Evolutionary conservation across 345 rosid genomes (phyloP), one percentile per base, ranked within the genome.

Genomic region (Toxicodendron radicans): DNA sequence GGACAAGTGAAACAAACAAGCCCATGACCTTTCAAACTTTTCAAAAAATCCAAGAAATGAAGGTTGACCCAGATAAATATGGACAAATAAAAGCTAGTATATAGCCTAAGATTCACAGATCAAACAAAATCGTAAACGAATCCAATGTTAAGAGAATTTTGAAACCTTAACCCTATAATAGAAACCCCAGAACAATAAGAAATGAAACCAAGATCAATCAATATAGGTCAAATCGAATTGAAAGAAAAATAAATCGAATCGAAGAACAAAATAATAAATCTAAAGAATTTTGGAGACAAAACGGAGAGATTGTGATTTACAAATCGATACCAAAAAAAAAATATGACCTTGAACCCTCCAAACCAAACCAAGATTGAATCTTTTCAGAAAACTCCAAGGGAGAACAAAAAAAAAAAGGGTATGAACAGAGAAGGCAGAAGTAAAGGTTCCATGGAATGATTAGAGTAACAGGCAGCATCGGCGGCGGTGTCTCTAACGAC

Each of bases 131-230:
- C 68, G 11, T 24, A 21, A 0, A 12, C 13, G 45, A 78, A 76
- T 65, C 71, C 53, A 72, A 21, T 45, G 65, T 20, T n/a, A n/a
- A 1, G 10, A 13, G 48, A 38, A 30, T 54, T 30, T 21, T 1
- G 30, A 79, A 81, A 75, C 85, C 85, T 84, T 76, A 83, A 79
- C 83, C 88, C 83, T 85, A 80, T 76, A 80, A 75, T 68, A 13
- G 62, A 58, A 78, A 45, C 17, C 2, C 20, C 33, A 45, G 5
- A 2, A 68, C 70, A 57, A 63, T 35, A 3, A 58, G 0, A 2
- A 60, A 32, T 3, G 45, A 61, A 72, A 64, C 13, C 16, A 51
- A 66, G 65, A 68, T 82, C 77, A 61, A 63, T 72, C 10, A 58
- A 73, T 24, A 74, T 76, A 59, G 59, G 32, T 78, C 0, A 24